Base-by-base conservation (phyloP, 1,139 yeast species). In the Debaryomyces udenii region DNA sequence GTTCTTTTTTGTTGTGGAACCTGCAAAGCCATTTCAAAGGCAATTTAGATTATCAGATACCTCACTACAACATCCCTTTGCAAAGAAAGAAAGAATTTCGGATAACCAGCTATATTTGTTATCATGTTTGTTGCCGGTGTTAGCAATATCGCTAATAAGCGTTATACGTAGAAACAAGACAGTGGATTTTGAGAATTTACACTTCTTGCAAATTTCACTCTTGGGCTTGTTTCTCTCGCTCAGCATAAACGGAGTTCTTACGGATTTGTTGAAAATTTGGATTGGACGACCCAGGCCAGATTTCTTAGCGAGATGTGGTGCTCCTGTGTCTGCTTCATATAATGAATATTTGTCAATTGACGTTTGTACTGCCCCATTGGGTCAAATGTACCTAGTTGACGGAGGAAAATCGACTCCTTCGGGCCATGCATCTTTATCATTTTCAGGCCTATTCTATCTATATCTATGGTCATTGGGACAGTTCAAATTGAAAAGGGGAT, bases 201-300 rank as follows among this genome's bases (percentile, higher is more conserved):
- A 61, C 41, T 27, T 42, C 20, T 45, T 41, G 24, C 81, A 79
- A 55, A 59, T 78, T 9, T 73, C 84, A 1, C 42, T 79, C 0
- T 51, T 83, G 27, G 87, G 87, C 1, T 62, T 83, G 11, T 59
- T 64, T 22, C 62, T 82, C 9, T 66, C 85, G 0, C 62, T 80
- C 48, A 66, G 75, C n/a, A 61, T 79, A n/a, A 75, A 77, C 33
- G 70, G 74, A 14, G 68, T 83, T 24, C 55, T 84, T 37, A 84
- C 91, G 2, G 88, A 85, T 56, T 69, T 80, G 22, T 58, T 85
- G 41, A 87, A 87, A 60, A 77, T 79, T 47, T 79, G 87, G 82
- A 79, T 87, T 29, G 93, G 90, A n/a, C 70, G 88, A 50, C 87
- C 86, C 31, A 68, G 96, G 29, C 96, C 96, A 0, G 96, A 87